phyloP scores from a whole-genome alignment of 495 filamentous ascomycete genomes.

The Baudoinia panamericana region DNA sequence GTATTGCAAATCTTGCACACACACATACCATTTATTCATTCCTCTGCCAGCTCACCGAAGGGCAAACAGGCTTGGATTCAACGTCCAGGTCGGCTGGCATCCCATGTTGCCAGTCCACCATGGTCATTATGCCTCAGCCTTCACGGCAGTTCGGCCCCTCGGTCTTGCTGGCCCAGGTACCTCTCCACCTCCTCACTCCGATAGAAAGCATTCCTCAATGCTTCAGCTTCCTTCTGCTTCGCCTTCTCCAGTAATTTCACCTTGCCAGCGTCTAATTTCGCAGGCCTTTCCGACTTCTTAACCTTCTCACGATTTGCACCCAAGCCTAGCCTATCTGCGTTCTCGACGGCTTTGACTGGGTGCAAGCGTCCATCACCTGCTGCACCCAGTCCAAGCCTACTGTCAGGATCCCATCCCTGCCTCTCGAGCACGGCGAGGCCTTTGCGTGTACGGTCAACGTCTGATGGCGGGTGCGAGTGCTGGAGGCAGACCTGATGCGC shows the following conservation, averaged over 20 bases:
- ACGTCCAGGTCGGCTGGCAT: too few species aligned
- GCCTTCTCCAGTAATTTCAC: constrained; percentile 45
- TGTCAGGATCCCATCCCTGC: constrained; percentile 83
- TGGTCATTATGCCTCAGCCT: too few species aligned
- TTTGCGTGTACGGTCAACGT: constrained; percentile 62
- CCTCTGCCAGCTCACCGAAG: too few species aligned
- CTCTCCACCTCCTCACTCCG: constrained; percentile 54
- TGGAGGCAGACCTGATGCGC: constrained; percentile 69
- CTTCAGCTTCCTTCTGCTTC: constrained; percentile 50
- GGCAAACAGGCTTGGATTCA: too few species aligned
- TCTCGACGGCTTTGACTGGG: constrained; percentile 60
- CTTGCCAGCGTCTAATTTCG: constrained; percentile 58
- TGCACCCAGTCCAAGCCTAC: constrained; percentile 56
- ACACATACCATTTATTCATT: too few species aligned
- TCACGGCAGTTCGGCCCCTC: too few species aligned
- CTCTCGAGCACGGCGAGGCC: constrained; percentile 62
- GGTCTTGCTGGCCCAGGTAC: constrained; percentile 44
- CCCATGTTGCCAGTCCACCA: too few species aligned
- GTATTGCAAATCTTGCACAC: too few species aligned
- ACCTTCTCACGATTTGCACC: constrained; percentile 36
- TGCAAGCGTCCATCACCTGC: constrained; percentile 57
- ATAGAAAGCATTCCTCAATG: constrained; percentile 53
- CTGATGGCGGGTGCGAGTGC: constrained; percentile 75
- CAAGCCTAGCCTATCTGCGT: constrained; percentile 62
- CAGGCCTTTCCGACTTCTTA: constrained; percentile 29